phyloP scores from a whole-genome alignment of 768 basidiomycete genomes.

The Lyophyllum decastes region DNA sequence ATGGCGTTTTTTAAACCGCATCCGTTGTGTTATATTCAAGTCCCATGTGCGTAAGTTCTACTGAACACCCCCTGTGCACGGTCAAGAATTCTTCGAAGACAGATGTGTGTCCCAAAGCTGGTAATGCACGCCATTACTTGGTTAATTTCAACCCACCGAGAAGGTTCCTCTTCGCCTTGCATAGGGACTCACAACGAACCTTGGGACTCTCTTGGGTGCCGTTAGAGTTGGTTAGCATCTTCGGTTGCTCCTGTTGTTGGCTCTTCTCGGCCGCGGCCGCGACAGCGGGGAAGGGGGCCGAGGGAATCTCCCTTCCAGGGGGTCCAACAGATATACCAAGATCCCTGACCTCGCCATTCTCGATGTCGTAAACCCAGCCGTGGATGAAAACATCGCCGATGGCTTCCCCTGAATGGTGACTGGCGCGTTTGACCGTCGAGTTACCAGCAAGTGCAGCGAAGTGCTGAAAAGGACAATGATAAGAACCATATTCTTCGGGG shows the following conservation, averaged over 20 bases:
- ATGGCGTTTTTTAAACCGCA: too few species aligned
- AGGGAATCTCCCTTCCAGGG: slow-evolving; percentile 33
- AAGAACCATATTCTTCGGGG: background rate
- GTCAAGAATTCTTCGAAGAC: too few species aligned
- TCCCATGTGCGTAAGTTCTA: background rate
- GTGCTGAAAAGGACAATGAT: background rate
- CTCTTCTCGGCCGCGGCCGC: background rate
- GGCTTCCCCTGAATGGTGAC: background rate
- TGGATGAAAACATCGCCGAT: slow-evolving; percentile 41
- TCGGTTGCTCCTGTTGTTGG: background rate
- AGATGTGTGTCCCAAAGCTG: too few species aligned
- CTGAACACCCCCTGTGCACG: background rate
- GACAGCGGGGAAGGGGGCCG: slow-evolving; percentile 26
- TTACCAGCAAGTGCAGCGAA: background rate
- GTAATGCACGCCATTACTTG: background rate
- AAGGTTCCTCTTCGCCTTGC: slow-evolving; percentile 6
- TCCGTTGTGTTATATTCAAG: too few species aligned
- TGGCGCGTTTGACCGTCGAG: slow-evolving; percentile 12
- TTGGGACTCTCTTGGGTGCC: background rate
- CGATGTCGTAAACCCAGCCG: slow-evolving; percentile 63
- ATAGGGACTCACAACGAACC: slow-evolving; percentile 7
- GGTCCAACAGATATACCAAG: slow-evolving; percentile 43
- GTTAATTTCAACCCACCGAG: background rate
- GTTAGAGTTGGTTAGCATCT: background rate
- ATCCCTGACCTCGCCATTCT: slow-evolving; percentile 49